Conservation (phyloP, 306 rosid species). For the Gastrolobium villosum region DNA sequence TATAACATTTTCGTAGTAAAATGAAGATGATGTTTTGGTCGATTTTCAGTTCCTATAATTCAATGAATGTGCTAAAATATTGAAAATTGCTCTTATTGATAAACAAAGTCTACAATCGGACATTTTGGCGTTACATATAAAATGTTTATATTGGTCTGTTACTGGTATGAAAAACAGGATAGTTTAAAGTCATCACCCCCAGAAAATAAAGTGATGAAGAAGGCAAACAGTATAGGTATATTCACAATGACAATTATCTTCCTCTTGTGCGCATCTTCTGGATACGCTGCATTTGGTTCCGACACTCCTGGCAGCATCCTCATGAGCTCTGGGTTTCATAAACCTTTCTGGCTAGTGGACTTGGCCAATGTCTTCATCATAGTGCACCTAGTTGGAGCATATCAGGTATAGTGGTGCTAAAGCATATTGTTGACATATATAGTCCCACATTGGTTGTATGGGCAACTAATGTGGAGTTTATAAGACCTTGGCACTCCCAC, state of each 20-base stretch:
- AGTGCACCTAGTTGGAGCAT: constrained; percentile 69
- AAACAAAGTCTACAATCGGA: not conserved
- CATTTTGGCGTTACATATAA: not conserved
- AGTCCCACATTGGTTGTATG: too few species aligned
- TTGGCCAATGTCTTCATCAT: constrained; percentile 63
- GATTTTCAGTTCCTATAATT: not conserved
- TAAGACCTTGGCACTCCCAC: too few species aligned
- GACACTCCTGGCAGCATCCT: constrained; percentile 62
- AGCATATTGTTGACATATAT: too few species aligned
- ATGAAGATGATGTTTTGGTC: not conserved
- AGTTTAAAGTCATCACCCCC: constrained; percentile 67
- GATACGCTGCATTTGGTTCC: constrained; percentile 75
- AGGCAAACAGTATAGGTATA: constrained; percentile 50
- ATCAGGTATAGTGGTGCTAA: too few species aligned
- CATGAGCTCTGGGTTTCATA: constrained; percentile 58
- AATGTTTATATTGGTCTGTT: not conserved
- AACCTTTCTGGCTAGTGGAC: constrained; percentile 61
- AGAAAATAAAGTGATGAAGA: constrained; percentile 74
- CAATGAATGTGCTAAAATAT: not conserved
- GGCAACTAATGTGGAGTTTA: too few species aligned
- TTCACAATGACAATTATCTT: constrained; percentile 57
- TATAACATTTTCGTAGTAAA: not conserved
- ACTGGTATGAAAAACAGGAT: constrained; percentile 52
- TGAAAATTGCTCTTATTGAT: not conserved
- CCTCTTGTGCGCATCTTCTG: constrained; percentile 49